Percentiles rank a stretch among this genome's conserved stretches.
phyloP scores from a whole-genome alignment of 2,329 filamentous ascomycete species.

The Colletotrichum phormii region DNA sequence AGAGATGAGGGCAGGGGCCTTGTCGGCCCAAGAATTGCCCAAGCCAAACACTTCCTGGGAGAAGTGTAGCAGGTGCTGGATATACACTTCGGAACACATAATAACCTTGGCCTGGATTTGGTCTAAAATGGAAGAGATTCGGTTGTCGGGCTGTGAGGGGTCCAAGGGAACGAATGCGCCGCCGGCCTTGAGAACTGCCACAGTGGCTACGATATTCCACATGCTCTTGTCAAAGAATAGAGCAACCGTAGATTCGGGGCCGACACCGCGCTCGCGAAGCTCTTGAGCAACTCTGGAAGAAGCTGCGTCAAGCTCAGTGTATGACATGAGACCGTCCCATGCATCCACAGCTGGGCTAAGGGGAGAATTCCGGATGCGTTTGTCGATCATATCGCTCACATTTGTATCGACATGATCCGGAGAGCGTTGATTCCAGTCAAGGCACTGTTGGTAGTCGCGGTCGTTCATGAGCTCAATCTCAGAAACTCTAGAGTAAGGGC shows the following conservation, averaged over 20 bases:
- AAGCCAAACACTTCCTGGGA: not conserved
- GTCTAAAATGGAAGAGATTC: constrained; percentile 33
- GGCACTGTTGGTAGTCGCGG: constrained; percentile 8
- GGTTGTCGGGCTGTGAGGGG: constrained; percentile 38
- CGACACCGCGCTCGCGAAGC: not conserved
- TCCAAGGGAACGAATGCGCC: constrained; percentile 33
- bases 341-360: constrained; percentile 37
- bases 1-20: not conserved
- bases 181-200: constrained; percentile 35
- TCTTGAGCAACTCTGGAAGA: constrained; percentile 38
- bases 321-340: constrained; percentile 42
- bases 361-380: constrained; percentile 7
- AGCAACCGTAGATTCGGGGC: constrained; percentile 36
- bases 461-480: constrained; percentile 15
- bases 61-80: not conserved
- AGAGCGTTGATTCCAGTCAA: constrained; percentile 3
- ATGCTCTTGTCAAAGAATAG: constrained; percentile 44
- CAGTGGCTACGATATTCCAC: constrained; percentile 40
- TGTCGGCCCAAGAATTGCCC: constrained; percentile 30
- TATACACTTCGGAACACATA: constrained; percentile 5
- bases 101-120: constrained; percentile 20
- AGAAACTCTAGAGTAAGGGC: constrained; percentile 8
- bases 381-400: constrained; percentile 13
- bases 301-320: constrained; percentile 39
- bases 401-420: not conserved